These are phyloP conservation scores for Bondarzewia mesenterica DNA, from an alignment of 1,284 basidiomycete species.

Conservation along the genomic window DNA sequence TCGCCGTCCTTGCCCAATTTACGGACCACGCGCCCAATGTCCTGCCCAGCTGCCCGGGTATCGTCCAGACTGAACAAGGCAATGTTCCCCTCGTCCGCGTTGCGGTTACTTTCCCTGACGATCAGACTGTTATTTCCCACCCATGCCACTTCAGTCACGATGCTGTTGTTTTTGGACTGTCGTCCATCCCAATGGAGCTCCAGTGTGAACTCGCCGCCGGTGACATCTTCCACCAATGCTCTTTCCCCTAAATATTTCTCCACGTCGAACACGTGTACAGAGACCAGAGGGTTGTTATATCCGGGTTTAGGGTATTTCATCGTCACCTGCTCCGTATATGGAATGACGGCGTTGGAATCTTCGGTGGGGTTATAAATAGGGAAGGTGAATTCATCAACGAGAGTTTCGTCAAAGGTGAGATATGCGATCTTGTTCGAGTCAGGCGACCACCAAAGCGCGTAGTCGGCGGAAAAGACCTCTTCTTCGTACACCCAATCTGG, in stretches of 20 bases:
- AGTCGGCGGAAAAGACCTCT: conserved; percentile 74
- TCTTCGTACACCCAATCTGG: conserved; percentile 98
- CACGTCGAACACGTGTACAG: conserved; percentile 79
- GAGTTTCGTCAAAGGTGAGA: conserved; percentile 82
- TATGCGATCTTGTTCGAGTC: conserved; percentile 77
- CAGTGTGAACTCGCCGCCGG: conserved; percentile 38
- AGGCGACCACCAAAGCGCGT: conserved; percentile 89
- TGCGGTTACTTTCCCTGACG: conserved; percentile 81
- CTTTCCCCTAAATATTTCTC: conserved; percentile 34
- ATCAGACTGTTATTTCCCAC: conserved; percentile 70
- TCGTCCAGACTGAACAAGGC: conserved; percentile 61
- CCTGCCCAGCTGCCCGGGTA: conserved; percentile 17
- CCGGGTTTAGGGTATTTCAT: conserved; percentile 95
- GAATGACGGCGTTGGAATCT: conserved; percentile 59
- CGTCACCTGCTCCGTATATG: conserved; percentile 69
- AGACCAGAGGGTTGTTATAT: conserved; percentile 82
- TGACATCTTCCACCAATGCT: conserved; percentile 24
- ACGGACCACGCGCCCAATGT: conserved; percentile 55
- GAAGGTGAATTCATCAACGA: conserved; percentile 80
- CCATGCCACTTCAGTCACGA: conserved; percentile 85
- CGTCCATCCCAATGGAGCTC: conserved; percentile 62
- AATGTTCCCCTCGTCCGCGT: conserved; percentile 72
- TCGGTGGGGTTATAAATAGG: conserved; percentile 86
- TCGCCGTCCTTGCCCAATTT: conserved; percentile 75
- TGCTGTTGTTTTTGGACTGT: conserved; percentile 52